These are phyloP conservation scores for Candida railenensis DNA, from an alignment of 805 yeast species.

Conservation along the genomic window DNA sequence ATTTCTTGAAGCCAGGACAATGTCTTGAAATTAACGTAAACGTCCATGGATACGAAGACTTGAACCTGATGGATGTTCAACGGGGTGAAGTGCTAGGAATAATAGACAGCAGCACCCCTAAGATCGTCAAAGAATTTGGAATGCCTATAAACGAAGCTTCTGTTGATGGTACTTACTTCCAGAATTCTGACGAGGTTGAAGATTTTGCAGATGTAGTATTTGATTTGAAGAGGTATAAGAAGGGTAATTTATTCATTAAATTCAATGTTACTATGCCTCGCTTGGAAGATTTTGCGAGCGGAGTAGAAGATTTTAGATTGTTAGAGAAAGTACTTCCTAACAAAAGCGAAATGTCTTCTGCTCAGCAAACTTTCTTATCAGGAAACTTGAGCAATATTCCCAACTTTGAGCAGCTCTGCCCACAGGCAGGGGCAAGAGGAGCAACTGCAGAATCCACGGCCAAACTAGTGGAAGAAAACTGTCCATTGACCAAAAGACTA, in stretches of 20 bases:
- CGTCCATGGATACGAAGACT: constrained; percentile 27
- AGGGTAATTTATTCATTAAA: constrained; percentile 39
- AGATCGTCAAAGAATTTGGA: constrained; percentile 51
- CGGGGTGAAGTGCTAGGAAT: constrained; percentile 53
- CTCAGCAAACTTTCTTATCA: not conserved
- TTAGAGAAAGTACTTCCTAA: constrained; percentile 22
- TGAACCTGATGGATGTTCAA: constrained; percentile 18
- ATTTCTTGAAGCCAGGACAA: constrained; percentile 33
- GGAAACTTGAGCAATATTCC: constrained; percentile 3
- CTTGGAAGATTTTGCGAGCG: constrained; percentile 23
- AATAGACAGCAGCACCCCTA: constrained; percentile 47
- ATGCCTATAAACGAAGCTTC: constrained; percentile 51
- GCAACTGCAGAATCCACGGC: not conserved
- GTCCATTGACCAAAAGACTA: not conserved
- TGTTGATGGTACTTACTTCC: constrained; percentile 25
- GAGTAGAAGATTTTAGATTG: constrained; percentile 17
- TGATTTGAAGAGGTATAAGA: constrained; percentile 18
- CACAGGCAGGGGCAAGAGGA: not conserved
- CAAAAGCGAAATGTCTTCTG: not conserved
- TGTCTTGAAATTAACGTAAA: constrained; percentile 30
- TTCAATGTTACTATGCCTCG: constrained; percentile 38
- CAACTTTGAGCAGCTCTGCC: not conserved
- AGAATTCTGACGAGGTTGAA: constrained; percentile 16
- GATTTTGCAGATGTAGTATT: constrained; percentile 16
- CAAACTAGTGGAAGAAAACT: not conserved